Percentiles rank a stretch among this genome's conserved stretches.
phyloP scores from a whole-genome alignment of 306 rosid species.

The Vigna trinervia region DNA sequence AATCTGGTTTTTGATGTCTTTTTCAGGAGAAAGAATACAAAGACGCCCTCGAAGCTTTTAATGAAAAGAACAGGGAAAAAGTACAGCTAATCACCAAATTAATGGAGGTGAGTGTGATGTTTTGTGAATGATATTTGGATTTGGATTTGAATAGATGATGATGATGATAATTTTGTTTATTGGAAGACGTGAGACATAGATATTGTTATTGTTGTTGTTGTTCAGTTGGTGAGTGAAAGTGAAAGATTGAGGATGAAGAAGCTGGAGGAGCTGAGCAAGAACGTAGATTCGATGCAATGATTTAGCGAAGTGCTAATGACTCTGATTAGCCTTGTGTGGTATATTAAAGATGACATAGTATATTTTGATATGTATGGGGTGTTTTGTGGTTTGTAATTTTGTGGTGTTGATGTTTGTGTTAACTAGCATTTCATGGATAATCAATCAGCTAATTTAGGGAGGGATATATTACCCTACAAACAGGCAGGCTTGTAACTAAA shows the following conservation, averaged over 20 bases:
- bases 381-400: conserved; percentile 68
- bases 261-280: conserved; percentile 99
- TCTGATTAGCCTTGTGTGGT: conserved; percentile 89
- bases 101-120: conserved; percentile 58
- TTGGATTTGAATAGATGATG: neutral
- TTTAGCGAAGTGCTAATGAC: conserved; percentile 54
- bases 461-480: conserved; percentile 58
- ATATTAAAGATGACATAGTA: conserved; percentile 70
- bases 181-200: neutral
- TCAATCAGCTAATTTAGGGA: conserved; percentile 72
- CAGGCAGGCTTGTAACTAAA: conserved; percentile 82
- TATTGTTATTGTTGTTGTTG: conserved; percentile 39
- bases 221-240: conserved; percentile 73
- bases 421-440: conserved; percentile 57
- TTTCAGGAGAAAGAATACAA: conserved; percentile 94
- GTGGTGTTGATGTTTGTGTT: conserved; percentile 60
- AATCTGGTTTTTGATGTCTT: conserved; percentile 22
- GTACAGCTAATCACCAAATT: conserved; percentile 70
- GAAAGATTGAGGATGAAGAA: conserved; percentile 97
- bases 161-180: neutral
- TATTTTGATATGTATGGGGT: conserved; percentile 65
- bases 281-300: conserved; percentile 80
- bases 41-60: conserved; percentile 96
- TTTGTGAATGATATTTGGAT: conserved; percentile 9
- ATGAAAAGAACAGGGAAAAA: conserved; percentile 96